Percentiles rank a stretch among this genome's conserved stretches.
phyloP scores from a whole-genome alignment of 1,139 yeast species.

The Trichomonascaceae sp. region DNA sequence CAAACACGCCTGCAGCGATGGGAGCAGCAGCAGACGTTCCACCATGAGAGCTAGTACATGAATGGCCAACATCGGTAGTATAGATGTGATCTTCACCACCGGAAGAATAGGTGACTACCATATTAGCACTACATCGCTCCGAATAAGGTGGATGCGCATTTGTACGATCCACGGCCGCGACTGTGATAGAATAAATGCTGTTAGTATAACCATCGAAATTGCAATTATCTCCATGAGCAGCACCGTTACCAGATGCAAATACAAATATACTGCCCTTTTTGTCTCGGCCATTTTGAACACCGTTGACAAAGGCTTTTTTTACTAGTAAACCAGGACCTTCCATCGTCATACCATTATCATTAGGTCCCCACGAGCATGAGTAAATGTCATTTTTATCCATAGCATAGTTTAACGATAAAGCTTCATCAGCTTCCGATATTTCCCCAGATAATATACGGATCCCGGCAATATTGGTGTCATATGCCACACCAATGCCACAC shows the following conservation, averaged over 20 bases:
- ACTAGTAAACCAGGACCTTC: constrained; percentile 79
- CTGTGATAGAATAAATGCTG: constrained; percentile 90
- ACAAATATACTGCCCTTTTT: constrained; percentile 86
- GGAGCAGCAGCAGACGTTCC: constrained; percentile 99
- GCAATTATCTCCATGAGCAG: constrained; percentile 75
- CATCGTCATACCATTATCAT: constrained; percentile 84
- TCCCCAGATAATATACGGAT: constrained; percentile 79
- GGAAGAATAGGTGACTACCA: constrained; percentile 93
- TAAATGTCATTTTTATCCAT: constrained; percentile 80
- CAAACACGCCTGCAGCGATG: constrained; percentile 88
- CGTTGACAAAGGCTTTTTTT: constrained; percentile 73
- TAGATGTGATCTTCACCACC: constrained; percentile 88
- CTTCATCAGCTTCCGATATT: constrained; percentile 83
- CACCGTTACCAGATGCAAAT: constrained; percentile 97
- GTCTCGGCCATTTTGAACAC: constrained; percentile 76
- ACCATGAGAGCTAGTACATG: constrained; percentile 75
- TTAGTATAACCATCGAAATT: constrained; percentile 98
- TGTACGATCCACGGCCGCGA: constrained; percentile 83
- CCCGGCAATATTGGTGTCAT: constrained; percentile 79
- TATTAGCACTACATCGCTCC: constrained; percentile 90
- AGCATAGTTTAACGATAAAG: constrained; percentile 76
- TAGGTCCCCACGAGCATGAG: constrained; percentile 99
- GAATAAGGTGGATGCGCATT: constrained; percentile 85
- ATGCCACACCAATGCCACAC: constrained; percentile 96
- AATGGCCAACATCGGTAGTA: constrained; percentile 71